These are phyloP conservation scores for Hura crepitans DNA, from an alignment of 441 rosid genomes.

Conservation along the genomic window DNA sequence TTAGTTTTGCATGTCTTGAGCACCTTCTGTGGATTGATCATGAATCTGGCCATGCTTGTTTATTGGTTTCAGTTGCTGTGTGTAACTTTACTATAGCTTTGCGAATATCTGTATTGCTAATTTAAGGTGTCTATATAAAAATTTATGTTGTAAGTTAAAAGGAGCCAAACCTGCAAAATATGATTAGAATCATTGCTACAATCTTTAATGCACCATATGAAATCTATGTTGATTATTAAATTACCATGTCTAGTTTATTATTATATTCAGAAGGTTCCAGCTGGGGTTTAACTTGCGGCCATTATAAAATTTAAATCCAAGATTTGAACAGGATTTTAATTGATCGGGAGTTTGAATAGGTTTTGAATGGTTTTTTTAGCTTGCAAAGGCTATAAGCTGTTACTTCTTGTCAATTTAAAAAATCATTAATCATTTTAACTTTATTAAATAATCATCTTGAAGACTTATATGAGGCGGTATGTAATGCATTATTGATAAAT, in stretches of 20 bases:
- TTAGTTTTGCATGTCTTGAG: slow-evolving; percentile 22
- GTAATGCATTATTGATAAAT: no score
- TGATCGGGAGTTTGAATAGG: not conserved
- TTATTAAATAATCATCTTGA: not conserved
- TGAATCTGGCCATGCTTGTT: not conserved
- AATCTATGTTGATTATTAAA: not conserved
- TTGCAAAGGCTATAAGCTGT: not conserved
- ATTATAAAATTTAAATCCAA: not conserved
- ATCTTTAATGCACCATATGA: not conserved
- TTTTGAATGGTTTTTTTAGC: not conserved
- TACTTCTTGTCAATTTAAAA: not conserved
- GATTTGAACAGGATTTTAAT: not conserved
- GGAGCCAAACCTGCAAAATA: not conserved
- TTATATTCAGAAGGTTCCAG: not conserved
- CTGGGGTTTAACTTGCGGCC: not conserved
- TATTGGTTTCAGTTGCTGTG: not conserved
- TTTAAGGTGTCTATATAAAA: not conserved
- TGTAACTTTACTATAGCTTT: not conserved
- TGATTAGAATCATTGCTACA: not conserved
- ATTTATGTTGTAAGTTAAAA: not conserved
- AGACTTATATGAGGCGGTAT: no score
- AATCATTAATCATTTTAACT: not conserved
- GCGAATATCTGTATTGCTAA: not conserved
- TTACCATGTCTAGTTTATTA: not conserved
- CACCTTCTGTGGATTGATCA: slow-evolving; percentile 3